These are phyloP conservation scores for Eleusine coracana DNA, from an alignment of 176 grass and related monocot species.

Conservation along the genomic window DNA sequence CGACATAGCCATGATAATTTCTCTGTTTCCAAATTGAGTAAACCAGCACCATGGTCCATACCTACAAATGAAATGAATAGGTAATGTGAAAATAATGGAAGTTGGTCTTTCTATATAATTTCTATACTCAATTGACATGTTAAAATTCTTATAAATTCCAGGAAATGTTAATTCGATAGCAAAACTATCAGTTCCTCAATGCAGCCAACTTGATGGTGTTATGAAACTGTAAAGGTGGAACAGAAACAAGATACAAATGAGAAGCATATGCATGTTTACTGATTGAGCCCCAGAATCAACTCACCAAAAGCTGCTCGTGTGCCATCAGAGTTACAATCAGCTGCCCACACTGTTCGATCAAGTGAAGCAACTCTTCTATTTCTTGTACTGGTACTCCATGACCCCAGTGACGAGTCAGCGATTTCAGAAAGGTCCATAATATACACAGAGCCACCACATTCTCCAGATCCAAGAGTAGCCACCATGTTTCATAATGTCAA, in stretches of 20 bases:
- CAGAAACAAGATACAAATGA: conserved; percentile 7
- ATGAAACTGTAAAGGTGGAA: conserved; percentile 13
- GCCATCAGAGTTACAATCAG: conserved; percentile 60
- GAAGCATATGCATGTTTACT: not conserved
- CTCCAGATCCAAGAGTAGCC: conserved; percentile 65
- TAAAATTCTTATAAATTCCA: not conserved
- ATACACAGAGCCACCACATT: conserved; percentile 52
- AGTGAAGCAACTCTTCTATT: conserved; percentile 44
- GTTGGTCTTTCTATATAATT: conserved; percentile 10
- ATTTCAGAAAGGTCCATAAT: conserved; percentile 57
- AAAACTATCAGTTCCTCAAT: not conserved
- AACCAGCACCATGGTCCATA: conserved; percentile 45
- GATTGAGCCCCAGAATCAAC: conserved; percentile 25
- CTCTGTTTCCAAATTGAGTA: conserved; percentile 66
- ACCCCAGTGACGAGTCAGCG: conserved; percentile 26
- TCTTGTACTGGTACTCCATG: conserved; percentile 10
- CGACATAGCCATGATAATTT: conserved; percentile 47
- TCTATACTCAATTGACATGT: not conserved
- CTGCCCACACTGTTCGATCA: conserved; percentile 61
- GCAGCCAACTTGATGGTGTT: conserved; percentile 34
- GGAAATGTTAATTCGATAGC: not conserved
- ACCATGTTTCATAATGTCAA: conserved; percentile 71
- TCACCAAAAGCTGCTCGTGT: conserved; percentile 63
- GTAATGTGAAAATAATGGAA: not conserved
- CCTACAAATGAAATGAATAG: conserved; percentile 52